Evolutionary conservation across 2,329 filamentous ascomycete species (phyloP), one percentile per base, ranked within the genome.

Genomic region (Epichloe glyceriae): DNA sequence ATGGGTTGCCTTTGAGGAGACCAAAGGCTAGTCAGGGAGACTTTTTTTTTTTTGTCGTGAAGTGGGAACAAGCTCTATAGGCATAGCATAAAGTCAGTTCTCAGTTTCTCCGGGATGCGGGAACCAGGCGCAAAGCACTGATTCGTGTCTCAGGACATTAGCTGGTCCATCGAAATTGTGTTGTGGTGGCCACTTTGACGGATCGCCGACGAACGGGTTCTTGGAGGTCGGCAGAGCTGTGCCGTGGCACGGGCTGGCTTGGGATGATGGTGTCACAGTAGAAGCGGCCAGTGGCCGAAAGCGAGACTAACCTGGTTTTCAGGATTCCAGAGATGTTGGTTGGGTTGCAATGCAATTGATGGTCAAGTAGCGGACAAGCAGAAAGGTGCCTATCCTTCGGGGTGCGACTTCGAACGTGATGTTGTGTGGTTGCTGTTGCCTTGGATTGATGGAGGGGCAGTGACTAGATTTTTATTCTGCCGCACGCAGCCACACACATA

Each of bases 1-100:
- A 58, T 58, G 52, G 59, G 63, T 65, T 74, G 79, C 80, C 79
- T 83, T 83, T 83, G 78, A 75, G 58, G 61, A 69, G 77, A 82
- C 77, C 80, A 83, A 83, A 83, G 80, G 80, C 79, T 60, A 61
- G 62, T 66, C 56, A 55, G 50, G 49, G 46, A 19, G 39, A 30
- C 6, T 37, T 40, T 44, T 20, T n/a, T 34, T 30, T 35, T 44
- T 20, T n/a, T 26, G 41, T 45, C 17, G 20, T 5, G 17, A 38
- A 7, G n/a, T 35, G 40, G 6, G 14, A 15, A 17, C 40, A 52
- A 41, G 37, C 30, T 49, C 41, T 52, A 19, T 42, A 5, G n/a
- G 34, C 10, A 12, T 45, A 11, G 34, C 41, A 34, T 0, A 50
- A 50, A 19, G 47, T 52, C 47, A 52, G 47, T 20, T 43, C 37